These are phyloP conservation scores for Mayamaea pseudoterrestris DNA, from an alignment of 108 stramenopile species.

Conservation along the genomic window DNA sequence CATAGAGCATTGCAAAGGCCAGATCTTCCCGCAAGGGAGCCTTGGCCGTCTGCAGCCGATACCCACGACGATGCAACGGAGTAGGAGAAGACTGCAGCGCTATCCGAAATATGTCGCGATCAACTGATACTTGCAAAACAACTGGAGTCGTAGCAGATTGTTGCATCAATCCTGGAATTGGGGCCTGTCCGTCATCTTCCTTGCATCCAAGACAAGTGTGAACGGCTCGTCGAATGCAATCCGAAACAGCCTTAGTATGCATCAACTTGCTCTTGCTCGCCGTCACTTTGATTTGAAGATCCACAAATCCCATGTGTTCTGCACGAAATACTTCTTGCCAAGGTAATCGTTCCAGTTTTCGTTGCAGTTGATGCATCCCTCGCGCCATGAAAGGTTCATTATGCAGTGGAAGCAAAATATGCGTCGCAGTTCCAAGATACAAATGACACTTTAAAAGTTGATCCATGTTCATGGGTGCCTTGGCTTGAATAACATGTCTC, in stretches of 20 bases:
- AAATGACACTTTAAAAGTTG: conserved; percentile 38
- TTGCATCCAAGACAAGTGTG: conserved; percentile 17
- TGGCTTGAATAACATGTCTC: no score
- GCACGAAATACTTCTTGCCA: conserved; percentile 25
- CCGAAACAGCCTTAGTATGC: conserved; percentile 51
- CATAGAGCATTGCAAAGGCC: conserved; percentile 47
- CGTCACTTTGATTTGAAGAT: conserved; percentile 36
- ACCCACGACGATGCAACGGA: conserved; percentile 62
- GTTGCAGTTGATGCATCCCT: conserved; percentile 46
- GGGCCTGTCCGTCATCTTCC: neutral
- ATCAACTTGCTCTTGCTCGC: conserved; percentile 52
- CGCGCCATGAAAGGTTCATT: conserved; percentile 34
- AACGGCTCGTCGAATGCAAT: conserved; percentile 34
- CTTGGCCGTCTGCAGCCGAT: conserved; percentile 46
- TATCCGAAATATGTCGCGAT: conserved; percentile 43
- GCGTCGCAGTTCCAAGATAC: conserved; percentile 48
- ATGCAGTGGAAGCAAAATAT: conserved; percentile 29
- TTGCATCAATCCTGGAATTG: no score
- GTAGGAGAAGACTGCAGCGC: conserved; percentile 38
- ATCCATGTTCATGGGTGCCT: conserved; percentile 14
- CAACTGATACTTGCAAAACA: conserved; percentile 21
- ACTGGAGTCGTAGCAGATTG: no score
- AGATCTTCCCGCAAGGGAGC: conserved; percentile 76
- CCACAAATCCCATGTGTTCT: neutral
- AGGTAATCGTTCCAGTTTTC: conserved; percentile 41